A percentile compares a stretch with the other conserved stretches of the same genome.
These are phyloP conservation scores for Agrocybe chaxingu DNA, from an alignment of 768 basidiomycete species.

Conservation along the genomic window DNA sequence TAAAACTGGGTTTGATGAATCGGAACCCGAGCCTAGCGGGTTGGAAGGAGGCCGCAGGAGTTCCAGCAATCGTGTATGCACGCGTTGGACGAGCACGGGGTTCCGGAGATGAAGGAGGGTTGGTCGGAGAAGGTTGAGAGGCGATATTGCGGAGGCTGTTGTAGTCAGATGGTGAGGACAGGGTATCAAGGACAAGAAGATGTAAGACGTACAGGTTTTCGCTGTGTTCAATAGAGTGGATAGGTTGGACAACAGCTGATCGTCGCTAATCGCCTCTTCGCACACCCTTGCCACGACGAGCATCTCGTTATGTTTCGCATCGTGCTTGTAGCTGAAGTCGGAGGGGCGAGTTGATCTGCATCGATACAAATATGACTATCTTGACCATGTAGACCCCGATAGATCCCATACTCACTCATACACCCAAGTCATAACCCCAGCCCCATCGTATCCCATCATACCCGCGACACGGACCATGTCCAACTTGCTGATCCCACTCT, in stretches of 20 bases:
- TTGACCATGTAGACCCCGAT: not conserved
- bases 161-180: not conserved
- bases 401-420: slow-evolving; percentile 56
- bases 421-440: slow-evolving; percentile 58
- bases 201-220: slow-evolving; percentile 27
- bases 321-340: slow-evolving; percentile 66
- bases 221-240: slow-evolving; percentile 22
- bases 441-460: slow-evolving; percentile 54
- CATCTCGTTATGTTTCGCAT: slow-evolving; percentile 56
- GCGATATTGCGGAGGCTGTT: slow-evolving; percentile 40
- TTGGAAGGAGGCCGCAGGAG: slow-evolving; percentile 28
- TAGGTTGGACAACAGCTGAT: slow-evolving; percentile 28
- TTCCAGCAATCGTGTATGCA: slow-evolving; percentile 35
- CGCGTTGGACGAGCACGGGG: slow-evolving; percentile 14
- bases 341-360: slow-evolving; percentile 56
- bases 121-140: slow-evolving; percentile 50
- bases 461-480: slow-evolving; percentile 65
- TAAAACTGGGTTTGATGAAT: no score
- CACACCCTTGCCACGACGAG: slow-evolving; percentile 59
- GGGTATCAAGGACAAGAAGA: not conserved
- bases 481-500: slow-evolving; percentile 27
- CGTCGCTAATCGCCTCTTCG: slow-evolving; percentile 30
- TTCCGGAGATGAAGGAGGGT: slow-evolving; percentile 44
- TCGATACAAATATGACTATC: slow-evolving; percentile 1
- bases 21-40: no score